Percentiles rank a stretch among this genome's conserved stretches.
phyloP scores from a whole-genome alignment of 805 yeast genomes.

The Yarrowia yakushimensis region DNA sequence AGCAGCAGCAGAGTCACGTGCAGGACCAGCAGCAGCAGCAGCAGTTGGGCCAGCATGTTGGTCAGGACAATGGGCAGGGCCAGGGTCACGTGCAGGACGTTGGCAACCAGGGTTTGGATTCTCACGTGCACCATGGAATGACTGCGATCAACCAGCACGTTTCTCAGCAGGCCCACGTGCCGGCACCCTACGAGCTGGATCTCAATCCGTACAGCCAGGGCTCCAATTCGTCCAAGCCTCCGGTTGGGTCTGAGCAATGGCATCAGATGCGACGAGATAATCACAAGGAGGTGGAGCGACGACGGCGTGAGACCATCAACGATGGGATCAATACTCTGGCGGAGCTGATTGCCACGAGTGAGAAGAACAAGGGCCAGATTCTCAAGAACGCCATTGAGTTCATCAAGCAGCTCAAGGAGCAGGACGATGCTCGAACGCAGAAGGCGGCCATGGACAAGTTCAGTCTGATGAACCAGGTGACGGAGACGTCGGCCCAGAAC shows the following conservation, averaged over 20 bases:
- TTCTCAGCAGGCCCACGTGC: not conserved
- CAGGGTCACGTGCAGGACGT: not conserved
- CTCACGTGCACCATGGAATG: constrained; percentile 14
- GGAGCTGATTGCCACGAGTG: constrained; percentile 72
- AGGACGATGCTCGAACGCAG: constrained; percentile 83
- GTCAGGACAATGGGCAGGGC: not conserved
- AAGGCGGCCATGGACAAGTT: constrained; percentile 94
- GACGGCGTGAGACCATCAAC: constrained; percentile 86
- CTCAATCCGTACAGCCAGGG: constrained; percentile 1
- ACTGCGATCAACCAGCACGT: constrained; percentile 15
- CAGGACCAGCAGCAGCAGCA: not conserved
- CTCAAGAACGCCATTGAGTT: constrained; percentile 85
- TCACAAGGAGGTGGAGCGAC: constrained; percentile 93
- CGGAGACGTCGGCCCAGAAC: constrained; percentile 78
- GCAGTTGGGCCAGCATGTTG: no score
- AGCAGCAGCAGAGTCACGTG: not conserved
- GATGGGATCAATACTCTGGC: constrained; percentile 80
- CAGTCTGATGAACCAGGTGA: constrained; percentile 84
- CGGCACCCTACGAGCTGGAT: constrained; percentile 2
- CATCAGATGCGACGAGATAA: constrained; percentile 77
- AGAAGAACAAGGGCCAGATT: constrained; percentile 87
- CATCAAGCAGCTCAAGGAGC: constrained; percentile 83
- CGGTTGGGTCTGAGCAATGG: constrained; percentile 80
- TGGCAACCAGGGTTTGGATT: not conserved
- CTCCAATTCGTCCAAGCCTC: constrained; percentile 45